These are phyloP conservation scores for Gaultheria prostrata DNA, from an alignment of 148 eudicot genomes.

Conservation along the genomic window DNA sequence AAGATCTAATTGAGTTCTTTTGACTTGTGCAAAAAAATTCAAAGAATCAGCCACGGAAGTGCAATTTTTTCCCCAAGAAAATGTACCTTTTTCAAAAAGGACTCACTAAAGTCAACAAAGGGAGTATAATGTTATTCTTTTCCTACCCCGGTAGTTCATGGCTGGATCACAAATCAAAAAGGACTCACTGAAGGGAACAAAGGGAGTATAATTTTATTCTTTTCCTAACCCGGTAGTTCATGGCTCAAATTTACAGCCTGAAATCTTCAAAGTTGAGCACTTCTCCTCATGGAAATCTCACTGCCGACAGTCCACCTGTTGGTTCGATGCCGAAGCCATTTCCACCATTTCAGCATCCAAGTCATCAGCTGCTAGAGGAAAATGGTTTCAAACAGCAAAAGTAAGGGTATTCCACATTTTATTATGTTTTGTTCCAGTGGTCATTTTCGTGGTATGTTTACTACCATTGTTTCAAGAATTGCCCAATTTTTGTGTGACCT, in stretches of 20 bases:
- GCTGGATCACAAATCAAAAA: constrained; percentile 2
- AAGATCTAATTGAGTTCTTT: not conserved
- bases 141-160: constrained; percentile 4
- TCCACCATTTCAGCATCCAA: constrained; percentile 94
- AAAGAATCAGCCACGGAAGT: not conserved
- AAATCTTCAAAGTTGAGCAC: constrained; percentile 78
- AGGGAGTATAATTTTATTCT: constrained; percentile 6
- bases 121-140: constrained; percentile 8
- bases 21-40: not conserved
- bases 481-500: not conserved
- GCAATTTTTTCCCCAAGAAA: not conserved
- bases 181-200: not conserved
- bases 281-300: constrained; percentile 63
- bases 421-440: not conserved
- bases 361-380: constrained; percentile 90
- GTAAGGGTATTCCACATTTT: constrained; percentile 40
- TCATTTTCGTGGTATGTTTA: not conserved
- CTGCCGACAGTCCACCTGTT: constrained; percentile 76
- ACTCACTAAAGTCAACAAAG: not conserved
- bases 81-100: not conserved
- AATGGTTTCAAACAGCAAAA: constrained; percentile 91
- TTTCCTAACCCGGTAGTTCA: constrained; percentile 3
- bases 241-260: constrained; percentile 36
- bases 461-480: not conserved
- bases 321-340: constrained; percentile 85